Evolutionary conservation across 1,284 basidiomycete genomes (phyloP), one percentile per base, ranked within the genome.

Genomic region (Tremellales sp.): DNA sequence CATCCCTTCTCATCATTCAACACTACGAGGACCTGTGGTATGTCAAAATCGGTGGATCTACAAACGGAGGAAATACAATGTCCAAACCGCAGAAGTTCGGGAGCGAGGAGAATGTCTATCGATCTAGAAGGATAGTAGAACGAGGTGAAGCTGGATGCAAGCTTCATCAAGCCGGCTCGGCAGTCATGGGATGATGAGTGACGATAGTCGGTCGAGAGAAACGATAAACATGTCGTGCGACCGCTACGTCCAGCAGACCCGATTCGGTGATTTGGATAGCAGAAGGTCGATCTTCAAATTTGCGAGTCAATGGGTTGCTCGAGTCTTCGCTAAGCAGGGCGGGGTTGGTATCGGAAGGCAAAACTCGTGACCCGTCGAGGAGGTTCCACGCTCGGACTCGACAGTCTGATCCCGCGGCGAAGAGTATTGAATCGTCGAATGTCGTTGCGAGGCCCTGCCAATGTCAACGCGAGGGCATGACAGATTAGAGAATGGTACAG

Each of bases 371-470:
- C 19, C 33, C 33, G 33, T 36, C 33, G 13, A 7, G 33, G 19
- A 36, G 33, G 11, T 52, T 57, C 64, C 62, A 72, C 1, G 52
- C 50, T 1, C 67, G 58, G 3, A 72, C 54, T 8, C 67, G 52
- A 4, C 50, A 46, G 45, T 72, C 68, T 13, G 59, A 62, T 0
- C 63, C 61, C 7, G 64, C 64, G 1, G 66, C 63, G 26, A 67
- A 57, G 7, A 72, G 24, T 35, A 58, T 57, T 25, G 48, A 50
- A 48, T 64, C 64, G 52, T 67, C 60, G 2, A 63, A 62, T 0
- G 59, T 51, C 10, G 64, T 63, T 12, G 56, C 43, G n/a, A 70
- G 45, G 8, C 59, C 56, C 63, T 65, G 29, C n/a, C 6, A 29
- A 22, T 43, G 24, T 17, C 15, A 15, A 17, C 3, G 7, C 13